Base-by-base conservation (phyloP, 192 early-diverging fungal genomes). In the Backusella liffmaniae region DNA sequence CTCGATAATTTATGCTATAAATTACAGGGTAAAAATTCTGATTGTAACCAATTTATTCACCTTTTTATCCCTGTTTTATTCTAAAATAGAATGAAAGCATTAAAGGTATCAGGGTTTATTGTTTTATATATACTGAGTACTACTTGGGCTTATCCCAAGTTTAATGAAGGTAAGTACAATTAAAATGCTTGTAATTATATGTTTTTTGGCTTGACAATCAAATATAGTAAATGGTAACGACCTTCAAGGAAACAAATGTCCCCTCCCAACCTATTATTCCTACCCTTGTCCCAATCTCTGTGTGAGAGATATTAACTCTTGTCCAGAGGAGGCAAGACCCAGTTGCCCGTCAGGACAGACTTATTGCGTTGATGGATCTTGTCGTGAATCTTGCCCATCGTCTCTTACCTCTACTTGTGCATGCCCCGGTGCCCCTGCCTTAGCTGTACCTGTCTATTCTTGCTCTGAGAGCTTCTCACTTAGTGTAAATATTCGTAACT, bases 341-440 rank as follows among this genome's bases (percentile, higher is more conserved):
- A 59, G 59, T 37, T 90, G 87, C 62, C 75, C 84, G n/a, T 15
- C 32, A 39, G 86, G 84, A 29, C 68, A 83, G 62, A 46, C 72
- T 13, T 81, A 83, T 30, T 90, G 88, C 53, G 79, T 82, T 13
- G 88, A 90, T 69, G 87, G 88, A 9, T 39, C 69, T 7, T 90
- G 88, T 72, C 78, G 77, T 74, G 80, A 71, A 32, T 59, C 67
- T 8, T 87, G 88, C 66, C 79, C 79, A 18, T 36, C 49, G 15
- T 62, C 51, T 32, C 71, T 81, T 59, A 78, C 72, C 68, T 84
- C 76, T 72, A 75, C 23, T 74, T 83, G 42, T 37, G 67, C 51
- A 18, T 79, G 81, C 59, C 56, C 65, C 21, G 81, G 75, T 34
- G 70, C 74, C 9, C 76, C 79, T 1, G 49, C 49, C 39, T 70